These are phyloP conservation scores for Fusarium agapanthi DNA, from an alignment of 2,329 filamentous ascomycete genomes.

Conservation along the genomic window DNA sequence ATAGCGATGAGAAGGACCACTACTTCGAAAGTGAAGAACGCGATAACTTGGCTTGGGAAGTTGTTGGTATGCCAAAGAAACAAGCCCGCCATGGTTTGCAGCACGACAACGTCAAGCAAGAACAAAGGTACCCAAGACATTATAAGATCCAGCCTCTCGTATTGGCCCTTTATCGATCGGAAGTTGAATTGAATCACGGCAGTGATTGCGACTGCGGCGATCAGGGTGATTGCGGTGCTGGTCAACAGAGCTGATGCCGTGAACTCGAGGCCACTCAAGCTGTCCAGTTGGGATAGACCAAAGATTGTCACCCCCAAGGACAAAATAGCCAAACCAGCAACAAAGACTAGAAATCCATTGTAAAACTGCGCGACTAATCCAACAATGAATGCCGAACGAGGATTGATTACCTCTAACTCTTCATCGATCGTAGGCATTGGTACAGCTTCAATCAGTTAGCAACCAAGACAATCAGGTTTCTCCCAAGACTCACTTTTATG, in stretches of 20 bases:
- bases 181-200: background rate
- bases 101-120: background rate
- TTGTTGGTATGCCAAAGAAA: background rate
- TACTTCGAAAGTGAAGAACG: background rate
- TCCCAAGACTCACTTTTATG: background rate
- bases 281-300: background rate
- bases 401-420: background rate
- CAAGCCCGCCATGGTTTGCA: background rate
- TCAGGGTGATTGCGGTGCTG: background rate
- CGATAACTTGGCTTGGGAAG: background rate
- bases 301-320: background rate
- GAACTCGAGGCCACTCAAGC: background rate
- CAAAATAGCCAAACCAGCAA: background rate
- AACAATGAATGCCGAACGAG: background rate
- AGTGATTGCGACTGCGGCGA: background rate
- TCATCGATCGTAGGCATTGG: background rate
- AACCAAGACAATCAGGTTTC: background rate
- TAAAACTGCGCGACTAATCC: background rate
- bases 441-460: background rate
- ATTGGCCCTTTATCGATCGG: background rate
- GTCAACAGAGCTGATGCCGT: background rate
- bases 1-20: background rate
- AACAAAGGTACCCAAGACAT: background rate
- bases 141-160: background rate
- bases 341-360: background rate